These are phyloP conservation scores for Radiomyces spectabilis DNA, from an alignment of 192 early-diverging fungal genomes.

Conservation along the genomic window DNA sequence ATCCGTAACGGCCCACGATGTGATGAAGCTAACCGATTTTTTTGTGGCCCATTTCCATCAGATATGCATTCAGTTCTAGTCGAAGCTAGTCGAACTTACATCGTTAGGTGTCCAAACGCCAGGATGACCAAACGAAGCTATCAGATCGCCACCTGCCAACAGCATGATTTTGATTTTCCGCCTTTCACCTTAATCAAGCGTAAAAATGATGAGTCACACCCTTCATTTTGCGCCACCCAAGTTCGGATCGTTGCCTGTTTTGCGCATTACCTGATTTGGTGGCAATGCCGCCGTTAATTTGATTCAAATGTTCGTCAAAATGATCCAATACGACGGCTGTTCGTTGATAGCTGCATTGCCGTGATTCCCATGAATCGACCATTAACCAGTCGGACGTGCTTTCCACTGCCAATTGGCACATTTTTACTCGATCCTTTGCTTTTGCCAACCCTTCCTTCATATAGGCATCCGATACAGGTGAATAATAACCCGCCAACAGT, in stretches of 20 bases:
- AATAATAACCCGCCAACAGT: constrained; percentile 92
- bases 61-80: not conserved
- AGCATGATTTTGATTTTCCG: constrained; percentile 79
- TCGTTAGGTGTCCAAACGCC: constrained; percentile 84
- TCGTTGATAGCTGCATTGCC: constrained; percentile 69
- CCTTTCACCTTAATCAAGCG: constrained; percentile 26
- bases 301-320: constrained; percentile 87
- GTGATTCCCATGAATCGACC: constrained; percentile 93
- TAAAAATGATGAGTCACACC: too few relatives aligned
- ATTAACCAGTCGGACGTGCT: constrained; percentile 87
- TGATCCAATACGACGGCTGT: constrained; percentile 93
- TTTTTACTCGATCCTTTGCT: constrained; percentile 80
- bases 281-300: constrained; percentile 51
- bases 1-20: constrained; percentile 88
- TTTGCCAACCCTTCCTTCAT: constrained; percentile 86
- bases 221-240: too few relatives aligned
- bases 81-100: constrained; percentile 41
- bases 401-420: constrained; percentile 86
- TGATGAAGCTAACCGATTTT: constrained; percentile 41
- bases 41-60: too few relatives aligned
- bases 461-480: constrained; percentile 93
- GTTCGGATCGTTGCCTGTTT: too few relatives aligned
- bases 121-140: constrained; percentile 90
- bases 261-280: constrained; percentile 55
- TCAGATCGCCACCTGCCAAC: constrained; percentile 93